Conservation (phyloP, 2,329 filamentous ascomycete species). For the Sphaerulina musiva region DNA sequence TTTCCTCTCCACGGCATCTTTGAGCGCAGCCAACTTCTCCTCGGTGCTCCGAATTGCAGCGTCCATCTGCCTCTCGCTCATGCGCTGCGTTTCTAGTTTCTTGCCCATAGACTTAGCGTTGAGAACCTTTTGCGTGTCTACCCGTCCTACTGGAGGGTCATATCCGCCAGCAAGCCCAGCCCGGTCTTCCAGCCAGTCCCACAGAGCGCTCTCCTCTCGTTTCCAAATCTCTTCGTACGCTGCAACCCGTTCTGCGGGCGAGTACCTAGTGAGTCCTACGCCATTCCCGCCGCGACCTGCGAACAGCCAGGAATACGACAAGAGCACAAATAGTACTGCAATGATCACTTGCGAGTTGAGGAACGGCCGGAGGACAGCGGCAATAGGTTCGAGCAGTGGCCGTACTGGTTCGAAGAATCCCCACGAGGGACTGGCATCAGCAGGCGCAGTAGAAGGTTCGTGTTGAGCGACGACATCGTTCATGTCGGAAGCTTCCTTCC, state of each 20-base stretch:
- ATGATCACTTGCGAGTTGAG: conserved; percentile 73
- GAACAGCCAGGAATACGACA: conserved; percentile 64
- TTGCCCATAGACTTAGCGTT: conserved; percentile 24
- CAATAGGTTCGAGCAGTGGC: conserved; percentile 60
- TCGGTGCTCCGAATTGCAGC: conserved; percentile 80
- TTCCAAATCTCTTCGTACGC: conserved; percentile 94
- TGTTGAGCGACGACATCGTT: conserved; percentile 36
- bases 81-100: conserved; percentile 48
- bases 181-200: conserved; percentile 88
- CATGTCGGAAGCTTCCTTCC: conserved; percentile 45
- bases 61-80: conserved; percentile 77
- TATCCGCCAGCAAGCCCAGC: conserved; percentile 59
- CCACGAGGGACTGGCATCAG: conserved; percentile 52
- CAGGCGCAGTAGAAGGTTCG: conserved; percentile 26
- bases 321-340: conserved; percentile 62
- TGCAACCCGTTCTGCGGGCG: conserved; percentile 60
- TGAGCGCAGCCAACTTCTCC: conserved; percentile 70
- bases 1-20: conserved; percentile 61
- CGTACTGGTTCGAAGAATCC: conserved; percentile 75
- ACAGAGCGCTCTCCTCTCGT: conserved; percentile 77
- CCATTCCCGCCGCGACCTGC: conserved; percentile 30
- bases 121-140: conserved; percentile 27
- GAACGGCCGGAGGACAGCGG: conserved; percentile 63
- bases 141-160: conserved; percentile 19
- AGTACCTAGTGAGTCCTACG: conserved; percentile 37